A percentile compares a stretch with the other conserved stretches of the same genome.
phyloP scores from a whole-genome alignment of 768 basidiomycete genomes.

The Podaxis sp. region DNA sequence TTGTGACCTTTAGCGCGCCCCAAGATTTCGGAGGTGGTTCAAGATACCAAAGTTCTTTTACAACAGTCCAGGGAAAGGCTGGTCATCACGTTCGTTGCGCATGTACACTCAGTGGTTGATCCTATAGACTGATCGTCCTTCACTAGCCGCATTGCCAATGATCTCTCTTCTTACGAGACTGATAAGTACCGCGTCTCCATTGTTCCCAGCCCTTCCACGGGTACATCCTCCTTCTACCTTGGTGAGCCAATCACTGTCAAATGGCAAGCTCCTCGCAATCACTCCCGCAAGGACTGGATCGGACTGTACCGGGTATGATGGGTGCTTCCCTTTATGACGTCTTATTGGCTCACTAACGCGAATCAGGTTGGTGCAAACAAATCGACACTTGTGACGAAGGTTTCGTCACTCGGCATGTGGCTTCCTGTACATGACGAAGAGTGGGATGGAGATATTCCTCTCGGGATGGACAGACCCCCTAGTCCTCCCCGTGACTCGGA shows the following conservation, averaged over 20 bases:
- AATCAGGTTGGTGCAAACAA: conserved; percentile 83
- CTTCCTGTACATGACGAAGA: conserved; percentile 87
- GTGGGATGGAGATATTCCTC: conserved; percentile 86
- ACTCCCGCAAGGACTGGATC: conserved; percentile 95
- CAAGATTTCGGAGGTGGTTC: conserved; percentile 82
- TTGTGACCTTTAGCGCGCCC: conserved; percentile 67
- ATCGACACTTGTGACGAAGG: conserved; percentile 78
- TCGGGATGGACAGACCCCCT: conserved; percentile 42
- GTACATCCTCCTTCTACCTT: conserved; percentile 71
- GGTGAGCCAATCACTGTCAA: conserved; percentile 86
- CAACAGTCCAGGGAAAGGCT: conserved; percentile 90
- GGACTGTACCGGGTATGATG: conserved; percentile 77
- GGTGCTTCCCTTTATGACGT: background rate
- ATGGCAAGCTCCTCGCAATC: conserved; percentile 85
- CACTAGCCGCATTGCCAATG: conserved; percentile 72
- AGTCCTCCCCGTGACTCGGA: conserved; percentile 41
- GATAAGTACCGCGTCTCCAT: conserved; percentile 75
- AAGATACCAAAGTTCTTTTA: conserved; percentile 89
- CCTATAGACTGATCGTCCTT: conserved; percentile 2
- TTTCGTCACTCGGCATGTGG: conserved; percentile 89
- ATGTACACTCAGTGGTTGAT: background rate
- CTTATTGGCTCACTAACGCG: conserved; percentile 14
- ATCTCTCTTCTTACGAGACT: conserved; percentile 78
- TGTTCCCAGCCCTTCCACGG: conserved; percentile 48
- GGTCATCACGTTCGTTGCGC: conserved; percentile 77